These are phyloP conservation scores for Nannizziopsis arthrosporioides DNA, from an alignment of 2,329 filamentous ascomycete species.

Conservation along the genomic window DNA sequence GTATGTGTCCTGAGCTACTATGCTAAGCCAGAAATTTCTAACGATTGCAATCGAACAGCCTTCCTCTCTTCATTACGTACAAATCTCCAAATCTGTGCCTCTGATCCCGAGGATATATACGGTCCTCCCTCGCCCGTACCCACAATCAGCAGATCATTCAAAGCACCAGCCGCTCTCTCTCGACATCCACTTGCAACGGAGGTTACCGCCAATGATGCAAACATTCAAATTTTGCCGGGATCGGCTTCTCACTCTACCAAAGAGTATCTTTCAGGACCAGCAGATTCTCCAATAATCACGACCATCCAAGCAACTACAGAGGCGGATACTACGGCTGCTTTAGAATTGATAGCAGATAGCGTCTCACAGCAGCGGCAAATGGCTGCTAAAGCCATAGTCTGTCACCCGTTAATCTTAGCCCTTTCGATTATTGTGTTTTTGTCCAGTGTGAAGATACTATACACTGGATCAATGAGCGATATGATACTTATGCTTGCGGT, in stretches of 20 bases:
- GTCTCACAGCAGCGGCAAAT: conserved; percentile 69
- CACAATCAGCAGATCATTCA: conserved; percentile 47
- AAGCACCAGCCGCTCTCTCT: conserved; percentile 34
- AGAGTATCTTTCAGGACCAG: not conserved
- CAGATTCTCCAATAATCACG: conserved; percentile 26
- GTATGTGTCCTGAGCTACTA: conserved; percentile 14
- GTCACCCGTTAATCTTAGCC: conserved; percentile 44
- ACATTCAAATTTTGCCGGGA: conserved; percentile 14
- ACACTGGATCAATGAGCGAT: conserved; percentile 35
- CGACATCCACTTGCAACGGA: conserved; percentile 17
- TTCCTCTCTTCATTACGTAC: conserved; percentile 74
- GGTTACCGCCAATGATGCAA: conserved; percentile 1
- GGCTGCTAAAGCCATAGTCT: conserved; percentile 51
- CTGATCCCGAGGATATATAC: conserved; percentile 16
- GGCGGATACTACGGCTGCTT: conserved; percentile 53
- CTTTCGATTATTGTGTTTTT: conserved; percentile 30
- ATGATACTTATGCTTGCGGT: conserved; percentile 47
- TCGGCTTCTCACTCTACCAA: not conserved
- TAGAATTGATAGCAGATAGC: conserved; percentile 67
- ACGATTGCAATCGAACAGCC: conserved; percentile 39
- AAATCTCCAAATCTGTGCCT: conserved; percentile 58
- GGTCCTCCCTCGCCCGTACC: conserved; percentile 46
- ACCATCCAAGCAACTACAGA: conserved; percentile 32
- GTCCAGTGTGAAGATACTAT: conserved; percentile 31
- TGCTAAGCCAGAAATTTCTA: not conserved